Evolutionary conservation across 31 red algal genomes (phyloP), one percentile per base, ranked within the genome.

Genomic region (Asparagopsis taxiformis): DNA sequence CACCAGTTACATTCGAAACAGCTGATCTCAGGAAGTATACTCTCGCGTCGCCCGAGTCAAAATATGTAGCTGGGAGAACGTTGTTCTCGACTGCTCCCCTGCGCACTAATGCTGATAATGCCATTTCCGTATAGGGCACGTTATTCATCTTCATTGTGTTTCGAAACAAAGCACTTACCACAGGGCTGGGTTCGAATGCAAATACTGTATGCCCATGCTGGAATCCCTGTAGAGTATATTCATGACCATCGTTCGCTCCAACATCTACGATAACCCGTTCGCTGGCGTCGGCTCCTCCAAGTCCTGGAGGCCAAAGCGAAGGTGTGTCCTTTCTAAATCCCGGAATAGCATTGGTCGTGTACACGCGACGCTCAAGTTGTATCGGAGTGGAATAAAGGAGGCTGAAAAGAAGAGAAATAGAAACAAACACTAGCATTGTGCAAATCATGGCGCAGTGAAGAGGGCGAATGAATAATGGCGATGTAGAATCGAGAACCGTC

Each of bases 11-110:
- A 22, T 81, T 81, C 6, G 77, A 81, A 28, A 81, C 32, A 0
- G 77, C 77, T 1, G 60, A 22, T 3, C 64, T 62, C 21, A 81
- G 49, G 13, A 81, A 37, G 46, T 70, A 68, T 15, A 81, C 77
- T 6, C 21, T 67, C 0, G 31, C n/a, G n/a, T n/a, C n/a, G n/a
- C n/a, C n/a, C n/a, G n/a, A n/a, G n/a, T n/a, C n/a, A n/a, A n/a
- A n/a, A n/a, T n/a, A n/a, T n/a, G n/a, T n/a, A n/a, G n/a, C n/a
- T n/a, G n/a, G n/a, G n/a, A n/a, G n/a, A n/a, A n/a, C n/a, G n/a
- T n/a, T n/a, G n/a, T n/a, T n/a, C n/a, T n/a, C n/a, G n/a, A n/a
- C n/a, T n/a, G n/a, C n/a, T n/a, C n/a, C n/a, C n/a, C n/a, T n/a
- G n/a, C n/a, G n/a, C n/a, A n/a, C n/a, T n/a, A n/a, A n/a, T n/a